phyloP scores from a whole-genome alignment of 2,329 filamentous ascomycete genomes.

The Aspergillus nomiae region DNA sequence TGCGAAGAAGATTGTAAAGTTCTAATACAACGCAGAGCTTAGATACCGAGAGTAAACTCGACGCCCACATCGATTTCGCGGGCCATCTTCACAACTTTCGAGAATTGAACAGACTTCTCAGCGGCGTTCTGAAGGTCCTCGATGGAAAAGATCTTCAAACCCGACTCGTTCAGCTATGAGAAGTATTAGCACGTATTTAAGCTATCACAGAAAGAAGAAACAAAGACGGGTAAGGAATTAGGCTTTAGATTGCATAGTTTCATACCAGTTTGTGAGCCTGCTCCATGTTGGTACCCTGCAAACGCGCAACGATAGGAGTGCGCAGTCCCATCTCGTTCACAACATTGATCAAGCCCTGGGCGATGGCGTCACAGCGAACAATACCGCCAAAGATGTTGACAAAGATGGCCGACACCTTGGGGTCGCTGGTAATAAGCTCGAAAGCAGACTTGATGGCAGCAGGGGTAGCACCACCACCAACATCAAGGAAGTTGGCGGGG shows the following conservation, averaged over 20 bases:
- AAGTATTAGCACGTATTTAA: conserved; percentile 4
- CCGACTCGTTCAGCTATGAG: conserved; percentile 82
- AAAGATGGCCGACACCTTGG: conserved; percentile 98
- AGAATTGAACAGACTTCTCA: conserved; percentile 98
- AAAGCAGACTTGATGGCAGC: conserved; percentile 97
- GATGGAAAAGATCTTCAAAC: conserved; percentile 99
- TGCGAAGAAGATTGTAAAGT: not conserved
- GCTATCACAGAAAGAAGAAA: not conserved
- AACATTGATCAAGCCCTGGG: conserved; percentile 91
- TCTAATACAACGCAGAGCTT: conserved; percentile 37
- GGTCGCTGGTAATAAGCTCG: conserved; percentile 96
- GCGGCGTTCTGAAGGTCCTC: conserved; percentile 96
- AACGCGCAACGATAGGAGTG: conserved; percentile 92
- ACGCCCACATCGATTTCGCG: conserved; percentile 97
- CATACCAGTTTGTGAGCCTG: conserved; percentile 76
- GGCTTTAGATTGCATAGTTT: not conserved
- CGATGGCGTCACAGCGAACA: conserved; percentile 95
- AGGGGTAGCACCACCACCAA: conserved; percentile 95
- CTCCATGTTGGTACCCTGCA: conserved; percentile 99
- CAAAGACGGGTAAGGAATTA: not conserved
- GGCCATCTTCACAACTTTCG: conserved; percentile 98
- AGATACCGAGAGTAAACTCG: conserved; percentile 93
- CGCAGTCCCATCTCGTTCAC: conserved; percentile 93
- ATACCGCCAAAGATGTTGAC: conserved; percentile 99
- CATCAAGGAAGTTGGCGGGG: conserved; percentile 98